These are phyloP conservation scores for Toxicodendron radicans DNA, from an alignment of 345 rosid genomes.

Conservation along the genomic window DNA sequence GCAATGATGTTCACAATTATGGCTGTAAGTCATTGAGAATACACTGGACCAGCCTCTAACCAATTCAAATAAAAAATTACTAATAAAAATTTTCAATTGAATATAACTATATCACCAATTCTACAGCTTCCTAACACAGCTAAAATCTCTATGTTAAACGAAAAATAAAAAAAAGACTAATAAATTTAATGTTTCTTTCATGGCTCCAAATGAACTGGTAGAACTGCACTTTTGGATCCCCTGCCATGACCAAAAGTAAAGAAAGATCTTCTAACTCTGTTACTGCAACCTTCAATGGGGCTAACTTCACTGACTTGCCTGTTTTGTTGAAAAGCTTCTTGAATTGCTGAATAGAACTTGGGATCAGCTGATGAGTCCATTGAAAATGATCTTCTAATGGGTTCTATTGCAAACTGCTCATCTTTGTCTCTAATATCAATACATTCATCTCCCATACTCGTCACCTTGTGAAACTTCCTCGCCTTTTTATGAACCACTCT, in stretches of 20 bases:
- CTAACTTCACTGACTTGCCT: conserved; percentile 40
- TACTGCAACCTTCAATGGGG: conserved; percentile 45
- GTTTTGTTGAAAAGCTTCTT: conserved; percentile 53
- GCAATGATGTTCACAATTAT: conserved; percentile 29
- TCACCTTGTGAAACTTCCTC: conserved; percentile 46
- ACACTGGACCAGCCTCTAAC: conserved; percentile 18
- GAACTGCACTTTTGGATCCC: conserved; percentile 61
- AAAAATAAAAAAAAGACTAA: conserved; percentile 12
- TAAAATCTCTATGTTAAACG: conserved; percentile 30
- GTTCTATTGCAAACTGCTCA: conserved; percentile 60
- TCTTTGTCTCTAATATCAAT: conserved; percentile 62
- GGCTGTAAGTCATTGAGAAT: conserved; percentile 17
- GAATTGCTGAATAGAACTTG: conserved; percentile 58
- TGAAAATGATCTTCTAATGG: conserved; percentile 81
- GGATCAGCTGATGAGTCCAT: conserved; percentile 82
- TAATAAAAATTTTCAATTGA: conserved; percentile 22
- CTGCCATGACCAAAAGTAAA: conserved; percentile 73
- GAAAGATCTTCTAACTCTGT: conserved; percentile 59
- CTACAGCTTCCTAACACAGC: conserved; percentile 27
- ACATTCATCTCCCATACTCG: conserved; percentile 90
- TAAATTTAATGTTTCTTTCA: conserved; percentile 9
- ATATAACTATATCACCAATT: conserved; percentile 26
- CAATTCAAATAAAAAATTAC: conserved; percentile 22
- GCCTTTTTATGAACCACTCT: conserved; percentile 33
- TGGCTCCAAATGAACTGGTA: conserved; percentile 66